Percentiles rank a stretch among this genome's conserved stretches.
Evolutionary conservation across 345 rosid species (phyloP).

Genomic region (Ceriops tagal): DNA sequence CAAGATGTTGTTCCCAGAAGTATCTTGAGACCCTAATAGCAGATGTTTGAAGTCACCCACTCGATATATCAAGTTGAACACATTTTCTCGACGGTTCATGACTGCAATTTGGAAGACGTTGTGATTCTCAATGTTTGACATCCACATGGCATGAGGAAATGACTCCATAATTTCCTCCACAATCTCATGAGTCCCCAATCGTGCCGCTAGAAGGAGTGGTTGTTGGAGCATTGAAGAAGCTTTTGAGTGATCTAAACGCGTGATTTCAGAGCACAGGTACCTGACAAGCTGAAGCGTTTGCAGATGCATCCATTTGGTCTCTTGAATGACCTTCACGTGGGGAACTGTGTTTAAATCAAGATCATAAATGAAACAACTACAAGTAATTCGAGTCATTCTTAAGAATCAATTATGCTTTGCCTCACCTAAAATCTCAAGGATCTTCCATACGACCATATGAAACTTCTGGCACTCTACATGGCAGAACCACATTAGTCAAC

Average conservation of each 20-base stretch:
- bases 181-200: constrained; percentile 4
- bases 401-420: no score
- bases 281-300: not conserved
- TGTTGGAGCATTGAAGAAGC: constrained; percentile 1
- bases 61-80: constrained; percentile 11
- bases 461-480: not conserved
- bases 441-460: not conserved
- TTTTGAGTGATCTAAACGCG: not conserved
- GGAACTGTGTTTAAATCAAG: constrained; percentile 3
- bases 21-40: not conserved
- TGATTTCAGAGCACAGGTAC: not conserved
- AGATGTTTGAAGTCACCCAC: not conserved
- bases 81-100: constrained; percentile 7
- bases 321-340: not conserved
- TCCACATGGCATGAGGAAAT: constrained; percentile 9
- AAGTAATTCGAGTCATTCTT: not conserved
- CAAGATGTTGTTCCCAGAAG: constrained; percentile 10
- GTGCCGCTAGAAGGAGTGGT: not conserved
- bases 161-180: constrained; percentile 1
- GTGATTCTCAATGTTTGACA: constrained; percentile 1
- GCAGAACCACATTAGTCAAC: not conserved
- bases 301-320: constrained; percentile 1
- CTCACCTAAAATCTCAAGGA: not conserved
- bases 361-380: not conserved
- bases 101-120: constrained; percentile 13